Base-by-base conservation (phyloP, 495 filamentous ascomycete genomes). In the Podospora bellae-mahoneyi region DNA sequence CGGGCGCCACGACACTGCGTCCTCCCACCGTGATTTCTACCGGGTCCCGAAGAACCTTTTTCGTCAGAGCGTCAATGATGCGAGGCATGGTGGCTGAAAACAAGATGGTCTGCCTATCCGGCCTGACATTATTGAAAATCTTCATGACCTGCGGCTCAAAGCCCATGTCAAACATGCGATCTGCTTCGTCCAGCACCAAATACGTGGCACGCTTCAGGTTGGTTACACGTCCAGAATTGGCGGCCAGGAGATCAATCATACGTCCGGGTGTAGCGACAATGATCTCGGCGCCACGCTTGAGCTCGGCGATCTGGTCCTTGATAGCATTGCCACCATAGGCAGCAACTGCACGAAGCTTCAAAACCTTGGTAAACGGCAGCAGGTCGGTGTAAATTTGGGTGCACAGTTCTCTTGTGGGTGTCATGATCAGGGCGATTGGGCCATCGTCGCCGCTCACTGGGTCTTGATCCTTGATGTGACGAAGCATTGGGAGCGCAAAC, bases 101-200 rank as follows among this genome's bases (percentile, higher is more conserved):
- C 20, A 98, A 82, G 20, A 98, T 92, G 0, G 93, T 97, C 76
- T 99, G 96, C 18, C 91, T 88, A 73, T 97, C 89, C 0, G 95
- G 93, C 57, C 96, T 89, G 68, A 96, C 90, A 73, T 95, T 97
- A 68, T 84, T 86, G 72, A 98, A 86, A 66, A 99, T 94, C 77
- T 96, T 97, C 91, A 94, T 95, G 60, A 99, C 93, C 73, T 98
- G 96, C 1, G 94, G 94, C 77, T 97, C 94, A 69, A 99, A 98
- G 5, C 96, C 96, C 96, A 99, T 97, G 76, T 99, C 96, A 72
- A 97, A 98, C 96, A 99, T 99, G 58, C 96, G 89, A 73, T 99
- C 96, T 20, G 96, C 96, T 77, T 99, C 96, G 73, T 99, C 96
- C 44, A 99, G 85, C 18, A 98, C 95, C 18, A 97, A 84, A 73